These are phyloP conservation scores for Melastoma malabathricum DNA, from an alignment of 345 rosid genomes.

Conservation along the genomic window DNA sequence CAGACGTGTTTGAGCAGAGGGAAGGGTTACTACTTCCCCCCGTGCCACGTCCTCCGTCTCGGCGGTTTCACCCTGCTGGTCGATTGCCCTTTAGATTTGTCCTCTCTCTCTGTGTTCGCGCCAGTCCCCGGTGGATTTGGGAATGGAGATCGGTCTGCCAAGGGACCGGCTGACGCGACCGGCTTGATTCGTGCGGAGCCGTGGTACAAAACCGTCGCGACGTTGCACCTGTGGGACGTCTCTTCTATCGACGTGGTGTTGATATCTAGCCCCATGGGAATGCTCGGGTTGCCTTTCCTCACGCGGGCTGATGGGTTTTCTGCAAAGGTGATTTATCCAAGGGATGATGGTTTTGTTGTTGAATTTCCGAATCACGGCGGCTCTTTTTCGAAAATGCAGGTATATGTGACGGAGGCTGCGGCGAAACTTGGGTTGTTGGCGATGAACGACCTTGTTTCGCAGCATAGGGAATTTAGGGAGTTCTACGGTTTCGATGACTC, in stretches of 20 bases:
- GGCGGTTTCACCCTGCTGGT: conserved; percentile 59
- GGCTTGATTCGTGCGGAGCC: conserved; percentile 52
- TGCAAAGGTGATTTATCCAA: conserved; percentile 48
- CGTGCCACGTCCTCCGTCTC: conserved; percentile 45
- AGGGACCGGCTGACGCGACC: conserved; percentile 24
- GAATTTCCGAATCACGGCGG: conserved; percentile 4
- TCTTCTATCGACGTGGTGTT: conserved; percentile 64
- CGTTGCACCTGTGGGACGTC: conserved; percentile 68
- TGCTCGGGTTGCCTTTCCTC: conserved; percentile 80
- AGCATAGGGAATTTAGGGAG: conserved; percentile 51
- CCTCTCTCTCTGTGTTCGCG: conserved; percentile 52
- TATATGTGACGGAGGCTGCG: conserved; percentile 69
- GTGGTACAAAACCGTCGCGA: conserved; percentile 63
- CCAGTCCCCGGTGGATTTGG: conserved; percentile 32
- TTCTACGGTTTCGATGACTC: conserved; percentile 44
- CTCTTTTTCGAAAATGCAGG: conserved; percentile 2
- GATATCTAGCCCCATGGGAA: conserved; percentile 64
- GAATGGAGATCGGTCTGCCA: conserved; percentile 24
- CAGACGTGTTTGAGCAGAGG: conserved; percentile 85
- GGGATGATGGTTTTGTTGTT: not conserved
- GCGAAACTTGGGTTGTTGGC: conserved; percentile 58
- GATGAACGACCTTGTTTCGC: conserved; percentile 81
- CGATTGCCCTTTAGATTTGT: conserved; percentile 71
- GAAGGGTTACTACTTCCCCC: conserved; percentile 49
- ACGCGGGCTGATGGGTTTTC: conserved; percentile 44